Conservation (phyloP, 148 eudicot genomes). For the Bassia scoparia region DNA sequence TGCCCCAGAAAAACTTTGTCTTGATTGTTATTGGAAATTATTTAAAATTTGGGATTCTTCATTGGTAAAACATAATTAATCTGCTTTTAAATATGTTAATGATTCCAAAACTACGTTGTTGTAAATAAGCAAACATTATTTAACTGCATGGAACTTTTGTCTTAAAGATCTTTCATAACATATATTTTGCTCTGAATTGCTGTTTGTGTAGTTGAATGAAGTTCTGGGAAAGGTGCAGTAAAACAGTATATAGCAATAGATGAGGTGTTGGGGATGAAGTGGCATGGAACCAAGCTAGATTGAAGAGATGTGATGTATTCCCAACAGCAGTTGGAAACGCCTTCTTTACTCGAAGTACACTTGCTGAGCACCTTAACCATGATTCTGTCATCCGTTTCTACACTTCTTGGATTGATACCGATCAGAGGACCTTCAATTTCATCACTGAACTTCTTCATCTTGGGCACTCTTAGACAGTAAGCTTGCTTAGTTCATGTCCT, state of each 20-base stretch:
- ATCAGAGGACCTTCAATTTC: conserved; percentile 4
- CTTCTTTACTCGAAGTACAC: conserved; percentile 18
- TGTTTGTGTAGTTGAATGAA: conserved; percentile 10
- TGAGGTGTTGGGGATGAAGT: conserved; percentile 14
- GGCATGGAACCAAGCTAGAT: conserved; percentile 15
- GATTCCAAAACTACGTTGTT: too few species aligned
- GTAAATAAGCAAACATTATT: too few species aligned
- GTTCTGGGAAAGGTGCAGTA: conserved; percentile 10
- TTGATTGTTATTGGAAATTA: too few species aligned
- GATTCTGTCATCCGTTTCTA: conserved; percentile 6
- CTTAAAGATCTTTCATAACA: not conserved
- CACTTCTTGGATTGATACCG: conserved; percentile 12
- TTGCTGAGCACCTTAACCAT: conserved; percentile 16
- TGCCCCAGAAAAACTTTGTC: too few species aligned
- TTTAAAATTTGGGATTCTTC: too few species aligned
- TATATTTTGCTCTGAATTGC: not conserved
- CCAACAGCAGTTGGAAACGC: conserved; percentile 7
- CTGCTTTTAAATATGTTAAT: too few species aligned
- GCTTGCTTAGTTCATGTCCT: too few species aligned
- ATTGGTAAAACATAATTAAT: too few species aligned
- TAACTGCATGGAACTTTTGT: too few species aligned
- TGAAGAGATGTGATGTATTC: conserved; percentile 1
- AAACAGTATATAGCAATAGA: conserved; percentile 15
- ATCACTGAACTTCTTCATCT: conserved; percentile 16
- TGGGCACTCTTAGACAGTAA: conserved; percentile 17